These are phyloP conservation scores for Smittium culicis DNA, from an alignment of 371 early-diverging fungal species.

Conservation along the genomic window DNA sequence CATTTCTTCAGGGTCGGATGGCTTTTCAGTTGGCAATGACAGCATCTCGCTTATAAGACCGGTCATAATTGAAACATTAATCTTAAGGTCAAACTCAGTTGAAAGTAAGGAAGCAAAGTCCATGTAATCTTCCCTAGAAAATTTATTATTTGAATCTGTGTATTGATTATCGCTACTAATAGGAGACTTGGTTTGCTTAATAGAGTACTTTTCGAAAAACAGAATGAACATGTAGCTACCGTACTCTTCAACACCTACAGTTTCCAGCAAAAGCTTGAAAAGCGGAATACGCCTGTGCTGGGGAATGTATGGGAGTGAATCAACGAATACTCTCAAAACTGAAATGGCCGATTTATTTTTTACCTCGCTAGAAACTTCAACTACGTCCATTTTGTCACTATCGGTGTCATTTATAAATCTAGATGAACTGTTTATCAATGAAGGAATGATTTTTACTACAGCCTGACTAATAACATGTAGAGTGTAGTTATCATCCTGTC, in stretches of 20 bases:
- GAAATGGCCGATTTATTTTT: slow-evolving; percentile 20
- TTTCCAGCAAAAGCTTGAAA: slow-evolving; percentile 63
- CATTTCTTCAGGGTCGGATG: slow-evolving; percentile 29
- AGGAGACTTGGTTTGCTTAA: slow-evolving; percentile 21
- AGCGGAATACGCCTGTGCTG: slow-evolving; percentile 78
- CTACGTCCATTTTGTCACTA: slow-evolving; percentile 10
- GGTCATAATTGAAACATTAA: not conserved
- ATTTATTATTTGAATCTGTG: not conserved
- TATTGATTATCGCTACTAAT: slow-evolving; percentile 7
- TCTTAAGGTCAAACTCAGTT: slow-evolving; percentile 13
- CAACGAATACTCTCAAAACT: slow-evolving; percentile 78
- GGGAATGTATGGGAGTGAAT: slow-evolving; percentile 83
- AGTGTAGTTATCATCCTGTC: slow-evolving; percentile 89
- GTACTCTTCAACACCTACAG: slow-evolving; percentile 64
- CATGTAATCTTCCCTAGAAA: slow-evolving; percentile 18
- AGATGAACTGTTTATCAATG: slow-evolving; percentile 44
- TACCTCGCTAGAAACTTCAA: slow-evolving; percentile 14
- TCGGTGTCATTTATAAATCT: slow-evolving; percentile 12
- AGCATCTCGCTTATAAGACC: slow-evolving; percentile 18
- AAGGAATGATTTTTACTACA: slow-evolving; percentile 72
- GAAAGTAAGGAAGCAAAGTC: slow-evolving; percentile 23
- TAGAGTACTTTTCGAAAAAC: slow-evolving; percentile 55
- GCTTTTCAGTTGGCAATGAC: slow-evolving; percentile 46
- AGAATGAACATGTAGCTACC: slow-evolving; percentile 56
- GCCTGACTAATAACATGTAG: slow-evolving; percentile 89